Base-by-base conservation (phyloP, 2,329 filamentous ascomycete genomes). In the Aureobasidium subglaciale region DNA sequence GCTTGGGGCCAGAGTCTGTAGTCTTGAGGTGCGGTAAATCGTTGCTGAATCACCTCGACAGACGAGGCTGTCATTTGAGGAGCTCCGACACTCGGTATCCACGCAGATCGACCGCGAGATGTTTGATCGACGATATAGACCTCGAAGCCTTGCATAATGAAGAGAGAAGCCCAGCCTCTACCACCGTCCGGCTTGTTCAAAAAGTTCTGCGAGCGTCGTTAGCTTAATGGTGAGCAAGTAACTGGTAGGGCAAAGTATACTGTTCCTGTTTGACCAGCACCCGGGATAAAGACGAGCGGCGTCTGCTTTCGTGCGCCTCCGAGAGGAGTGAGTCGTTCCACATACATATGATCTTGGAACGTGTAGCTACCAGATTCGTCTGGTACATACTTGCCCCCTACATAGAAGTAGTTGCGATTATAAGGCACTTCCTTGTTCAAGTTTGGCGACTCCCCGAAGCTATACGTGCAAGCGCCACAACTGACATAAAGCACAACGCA, bases 271-370 rank as follows among this genome's bases (percentile, higher is more conserved):
- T 73, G 68, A 9, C 65, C 72, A 48, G 68, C 65, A 18, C 75
- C 75, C 37, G 75, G 72, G 45, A 77, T 71, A 52, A 77, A 66
- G 24, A 77, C 62, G 30, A 77, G 63, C 0, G 75, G 74, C 11
- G 15, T 50, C 18, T 57, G 20, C 13, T 30, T 27, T 35, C 38
- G 29, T 30, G 30, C 57, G 62, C 42, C 63, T 63, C 56, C 45
- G 20, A 24, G 30, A 7, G 76, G 75, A 6, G 62, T 60, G 15
- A 80, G 68, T 55, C 70, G 70, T 67, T 81, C 79, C 25, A 80
- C 76, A 60, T 81, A 81, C 70, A 81, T 78, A 67, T 81, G 78
- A 53, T 72, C 71, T 20, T 46, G 53, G 57, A 64, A 59, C 57
- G 59, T 61, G 15, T 59, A 55, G 22, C 48, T 50, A 10, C 53